These are phyloP conservation scores for Tolypocladium endophyticum DNA, from an alignment of 2,329 filamentous ascomycete species.

Conservation along the genomic window DNA sequence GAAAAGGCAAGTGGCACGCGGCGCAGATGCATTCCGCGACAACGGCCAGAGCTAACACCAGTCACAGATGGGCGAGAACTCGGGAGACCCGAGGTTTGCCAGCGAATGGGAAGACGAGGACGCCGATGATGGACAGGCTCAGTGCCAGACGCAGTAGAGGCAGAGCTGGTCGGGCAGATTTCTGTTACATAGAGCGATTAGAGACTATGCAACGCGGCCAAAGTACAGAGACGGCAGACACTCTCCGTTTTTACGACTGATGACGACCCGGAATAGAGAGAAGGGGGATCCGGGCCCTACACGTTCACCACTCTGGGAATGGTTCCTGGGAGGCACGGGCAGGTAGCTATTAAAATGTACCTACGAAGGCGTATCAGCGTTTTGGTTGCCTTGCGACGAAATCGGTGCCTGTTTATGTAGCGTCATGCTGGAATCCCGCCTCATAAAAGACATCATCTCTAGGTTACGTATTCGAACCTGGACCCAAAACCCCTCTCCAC, in stretches of 20 bases:
- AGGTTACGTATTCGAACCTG: not conserved
- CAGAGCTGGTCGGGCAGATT: not conserved
- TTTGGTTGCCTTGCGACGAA: not conserved
- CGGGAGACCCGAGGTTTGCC: slow-evolving; percentile 55
- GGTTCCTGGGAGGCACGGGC: not conserved
- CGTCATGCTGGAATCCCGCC: not conserved
- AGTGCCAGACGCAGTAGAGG: slow-evolving; percentile 62
- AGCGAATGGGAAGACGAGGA: slow-evolving; percentile 64
- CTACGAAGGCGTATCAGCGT: not conserved
- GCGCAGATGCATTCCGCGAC: not conserved
- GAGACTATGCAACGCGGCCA: not conserved
- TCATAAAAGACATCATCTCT: not conserved
- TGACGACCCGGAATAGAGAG: slow-evolving; percentile 1
- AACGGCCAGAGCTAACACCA: slow-evolving; percentile 12
- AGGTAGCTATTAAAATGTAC: not conserved
- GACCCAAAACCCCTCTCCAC: no score
- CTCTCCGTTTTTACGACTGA: slow-evolving; percentile 3
- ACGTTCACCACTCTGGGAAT: not conserved
- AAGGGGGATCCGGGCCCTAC: not conserved
- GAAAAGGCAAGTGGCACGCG: slow-evolving; percentile 54
- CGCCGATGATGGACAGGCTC: slow-evolving; percentile 53
- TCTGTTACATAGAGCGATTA: not conserved
- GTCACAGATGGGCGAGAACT: slow-evolving; percentile 57
- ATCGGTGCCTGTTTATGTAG: not conserved
- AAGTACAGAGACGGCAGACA: not conserved